Evolutionary conservation across 495 filamentous ascomycete genomes (phyloP).

Genomic region (Margaritispora aquatica): DNA sequence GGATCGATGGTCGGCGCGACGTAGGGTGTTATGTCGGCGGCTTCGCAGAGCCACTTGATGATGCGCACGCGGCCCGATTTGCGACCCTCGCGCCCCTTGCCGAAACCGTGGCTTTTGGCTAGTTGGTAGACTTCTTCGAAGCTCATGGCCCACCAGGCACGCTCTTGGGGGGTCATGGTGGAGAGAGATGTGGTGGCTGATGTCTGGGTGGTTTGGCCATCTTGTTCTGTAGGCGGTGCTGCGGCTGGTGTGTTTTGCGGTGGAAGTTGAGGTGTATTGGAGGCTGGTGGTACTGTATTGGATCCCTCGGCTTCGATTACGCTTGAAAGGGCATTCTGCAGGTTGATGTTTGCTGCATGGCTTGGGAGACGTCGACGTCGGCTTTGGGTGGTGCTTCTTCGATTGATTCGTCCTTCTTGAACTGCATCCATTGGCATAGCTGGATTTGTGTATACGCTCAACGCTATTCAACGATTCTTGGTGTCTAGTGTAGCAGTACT

Average conservation of each 20-base stretch:
- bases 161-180: constrained; percentile 15
- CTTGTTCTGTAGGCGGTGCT: not conserved
- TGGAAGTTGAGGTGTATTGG: not conserved
- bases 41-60: constrained; percentile 16
- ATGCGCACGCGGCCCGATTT: constrained; percentile 17
- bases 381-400: not conserved
- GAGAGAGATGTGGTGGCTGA: not conserved
- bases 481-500: too few species aligned
- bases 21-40: constrained; percentile 11
- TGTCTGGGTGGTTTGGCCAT: not conserved
- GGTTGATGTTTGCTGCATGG: not conserved
- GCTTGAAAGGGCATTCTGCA: not conserved
- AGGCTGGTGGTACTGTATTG: too few species aligned
- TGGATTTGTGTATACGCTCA: too few species aligned
- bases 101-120: constrained; percentile 13
- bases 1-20: not conserved
- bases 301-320: not conserved
- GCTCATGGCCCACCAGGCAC: constrained; percentile 15
- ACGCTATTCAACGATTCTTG: too few species aligned
- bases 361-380: not conserved
- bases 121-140: constrained; percentile 17
- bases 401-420: not conserved
- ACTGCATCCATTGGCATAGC: not conserved
- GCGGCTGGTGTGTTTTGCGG: not conserved
- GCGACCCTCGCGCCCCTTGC: constrained; percentile 11